Conservation (phyloP, 331 rosid genomes). For the Stylosanthes scabra region DNA sequence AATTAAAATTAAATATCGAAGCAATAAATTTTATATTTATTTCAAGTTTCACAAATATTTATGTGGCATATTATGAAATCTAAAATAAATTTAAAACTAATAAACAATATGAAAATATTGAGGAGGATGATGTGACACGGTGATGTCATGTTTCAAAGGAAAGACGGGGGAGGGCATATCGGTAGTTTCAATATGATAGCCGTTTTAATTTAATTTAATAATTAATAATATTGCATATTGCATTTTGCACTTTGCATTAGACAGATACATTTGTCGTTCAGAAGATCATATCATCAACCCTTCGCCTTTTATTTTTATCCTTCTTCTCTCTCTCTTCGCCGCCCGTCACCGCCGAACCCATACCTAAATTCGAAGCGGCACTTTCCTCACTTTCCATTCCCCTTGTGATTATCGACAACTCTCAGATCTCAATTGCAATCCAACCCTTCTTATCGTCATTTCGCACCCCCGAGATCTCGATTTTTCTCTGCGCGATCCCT, state of each 20-base stretch:
- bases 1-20: too few relatives aligned
- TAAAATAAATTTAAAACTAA: too few relatives aligned
- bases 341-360: constrained; percentile 42
- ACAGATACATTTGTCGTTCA: constrained; percentile 22
- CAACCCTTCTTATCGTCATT: constrained; percentile 21
- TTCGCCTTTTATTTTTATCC: not conserved
- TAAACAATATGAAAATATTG: too few relatives aligned
- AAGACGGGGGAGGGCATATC: constrained; percentile 7
- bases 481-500: constrained; percentile 32
- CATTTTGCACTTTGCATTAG: not conserved
- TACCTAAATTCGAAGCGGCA: constrained; percentile 22
- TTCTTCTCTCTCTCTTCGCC: constrained; percentile 40
- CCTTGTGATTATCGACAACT: constrained; percentile 52
- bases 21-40: too few relatives aligned
- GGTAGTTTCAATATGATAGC: constrained; percentile 23
- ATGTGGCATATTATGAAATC: too few relatives aligned
- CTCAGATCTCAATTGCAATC: constrained; percentile 67
- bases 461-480: constrained; percentile 46
- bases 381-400: constrained; percentile 28
- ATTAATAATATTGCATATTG: not conserved
- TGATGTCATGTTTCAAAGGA: not conserved
- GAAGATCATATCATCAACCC: constrained; percentile 23
- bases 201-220: constrained; percentile 49
- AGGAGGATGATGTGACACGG: not conserved
- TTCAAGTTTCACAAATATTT: too few relatives aligned